These are phyloP conservation scores for Candida nonsorbophila DNA, from an alignment of 805 yeast species.

Conservation along the genomic window DNA sequence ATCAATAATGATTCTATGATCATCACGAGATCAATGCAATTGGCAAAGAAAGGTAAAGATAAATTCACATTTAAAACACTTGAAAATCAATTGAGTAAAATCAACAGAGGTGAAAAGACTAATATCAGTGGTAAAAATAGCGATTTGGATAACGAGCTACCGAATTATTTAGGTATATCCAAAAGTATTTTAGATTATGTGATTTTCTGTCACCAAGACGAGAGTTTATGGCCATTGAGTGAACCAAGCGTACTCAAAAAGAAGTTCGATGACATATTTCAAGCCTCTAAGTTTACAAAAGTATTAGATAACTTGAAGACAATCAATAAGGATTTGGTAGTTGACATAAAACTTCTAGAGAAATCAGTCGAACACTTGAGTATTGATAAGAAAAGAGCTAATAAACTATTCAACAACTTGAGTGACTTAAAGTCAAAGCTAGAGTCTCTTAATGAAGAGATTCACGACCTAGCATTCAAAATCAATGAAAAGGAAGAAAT, in stretches of 20 bases:
- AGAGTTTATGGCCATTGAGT: constrained; percentile 90
- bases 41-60: constrained; percentile 44
- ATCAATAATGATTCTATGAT: constrained; percentile 75
- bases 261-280: constrained; percentile 93
- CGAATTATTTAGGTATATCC: constrained; percentile 81
- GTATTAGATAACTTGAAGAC: constrained; percentile 76
- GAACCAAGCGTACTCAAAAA: constrained; percentile 88
- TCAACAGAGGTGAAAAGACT: constrained; percentile 61
- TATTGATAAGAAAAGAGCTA: constrained; percentile 70
- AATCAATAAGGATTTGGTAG: constrained; percentile 70
- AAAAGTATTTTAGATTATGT: constrained; percentile 86
- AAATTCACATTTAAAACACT: constrained; percentile 73
- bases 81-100: constrained; percentile 78
- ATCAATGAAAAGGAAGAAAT: constrained; percentile 52
- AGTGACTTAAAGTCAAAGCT: constrained; percentile 39
- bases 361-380: constrained; percentile 75
- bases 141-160: constrained; percentile 79
- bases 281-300: constrained; percentile 88
- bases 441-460: constrained; percentile 40
- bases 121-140: constrained; percentile 77
- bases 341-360: constrained; percentile 69
- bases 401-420: constrained; percentile 46
- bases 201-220: constrained; percentile 96
- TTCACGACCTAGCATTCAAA: constrained; percentile 42
- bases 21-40: constrained; percentile 78